A percentile compares a stretch with the other conserved stretches of the same genome.
phyloP scores from a whole-genome alignment of 306 rosid genomes.

The Casuarina cunninghamiana region DNA sequence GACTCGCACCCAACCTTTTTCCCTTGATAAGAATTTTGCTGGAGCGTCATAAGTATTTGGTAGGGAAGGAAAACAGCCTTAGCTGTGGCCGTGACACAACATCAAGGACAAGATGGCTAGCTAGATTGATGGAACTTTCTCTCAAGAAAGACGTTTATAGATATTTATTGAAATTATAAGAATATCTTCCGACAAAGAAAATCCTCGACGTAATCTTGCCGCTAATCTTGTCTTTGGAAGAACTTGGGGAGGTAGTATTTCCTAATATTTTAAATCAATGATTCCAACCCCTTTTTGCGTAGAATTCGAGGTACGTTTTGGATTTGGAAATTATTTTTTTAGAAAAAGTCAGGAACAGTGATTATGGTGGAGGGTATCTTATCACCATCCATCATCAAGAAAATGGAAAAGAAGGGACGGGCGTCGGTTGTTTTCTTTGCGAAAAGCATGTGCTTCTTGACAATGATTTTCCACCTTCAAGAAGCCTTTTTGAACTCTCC shows the following conservation, averaged over 20 bases:
- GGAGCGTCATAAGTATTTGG: too few relatives aligned
- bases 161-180: neutral
- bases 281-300: too few relatives aligned
- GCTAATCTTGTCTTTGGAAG: constrained; percentile 5
- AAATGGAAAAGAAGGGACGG: neutral
- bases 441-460: constrained; percentile 23
- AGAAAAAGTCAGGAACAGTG: neutral
- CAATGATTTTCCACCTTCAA: constrained; percentile 34
- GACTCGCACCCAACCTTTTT: too few relatives aligned
- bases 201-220: neutral
- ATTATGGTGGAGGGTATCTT: neutral
- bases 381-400: neutral
- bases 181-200: constrained; percentile 5
- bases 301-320: too few relatives aligned
- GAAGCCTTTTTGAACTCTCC: constrained; percentile 22
- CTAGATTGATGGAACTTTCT: neutral
- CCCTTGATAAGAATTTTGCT: too few relatives aligned
- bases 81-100: neutral
- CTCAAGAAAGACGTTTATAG: neutral
- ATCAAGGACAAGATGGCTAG: neutral
- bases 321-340: too few relatives aligned
- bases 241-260: neutral
- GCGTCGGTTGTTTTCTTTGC: neutral
- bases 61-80: too few relatives aligned
- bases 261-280: neutral